Evolutionary conservation across 495 filamentous ascomycete genomes (phyloP).

Genomic region (Penicillium nucicola): DNA sequence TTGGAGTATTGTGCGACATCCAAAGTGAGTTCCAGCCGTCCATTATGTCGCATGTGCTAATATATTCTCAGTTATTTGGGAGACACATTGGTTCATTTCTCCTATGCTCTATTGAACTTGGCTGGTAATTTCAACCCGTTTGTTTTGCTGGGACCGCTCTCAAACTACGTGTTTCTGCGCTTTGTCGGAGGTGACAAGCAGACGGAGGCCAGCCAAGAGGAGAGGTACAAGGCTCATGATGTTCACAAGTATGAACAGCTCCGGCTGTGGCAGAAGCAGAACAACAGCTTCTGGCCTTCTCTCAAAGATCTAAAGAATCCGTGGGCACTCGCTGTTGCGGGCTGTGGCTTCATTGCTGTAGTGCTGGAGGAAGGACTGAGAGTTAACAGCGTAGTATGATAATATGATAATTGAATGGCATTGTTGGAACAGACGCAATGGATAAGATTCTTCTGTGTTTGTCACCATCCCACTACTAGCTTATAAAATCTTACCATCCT

Average conservation of each 20-base stretch:
- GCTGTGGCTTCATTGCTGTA: constrained; percentile 37
- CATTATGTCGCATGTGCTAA: constrained; percentile 6
- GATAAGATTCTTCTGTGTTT: too few species aligned
- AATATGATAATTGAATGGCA: background rate
- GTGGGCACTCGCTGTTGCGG: constrained; percentile 52
- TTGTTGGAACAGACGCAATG: too few species aligned
- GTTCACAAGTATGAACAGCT: constrained; percentile 50
- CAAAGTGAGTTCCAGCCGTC: constrained; percentile 46
- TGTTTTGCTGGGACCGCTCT: constrained; percentile 50
- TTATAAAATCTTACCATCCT: too few species aligned
- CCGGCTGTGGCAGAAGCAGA: constrained; percentile 43
- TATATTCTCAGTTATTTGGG: constrained; percentile 50
- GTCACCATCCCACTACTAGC: too few species aligned
- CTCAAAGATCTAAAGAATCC: constrained; percentile 44
- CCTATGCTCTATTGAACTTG: constrained; percentile 39
- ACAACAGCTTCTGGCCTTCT: constrained; percentile 59
- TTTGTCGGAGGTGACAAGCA: constrained; percentile 52
- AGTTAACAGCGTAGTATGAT: background rate
- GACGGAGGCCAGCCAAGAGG: constrained; percentile 48
- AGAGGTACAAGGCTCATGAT: constrained; percentile 43
- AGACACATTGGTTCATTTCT: constrained; percentile 50
- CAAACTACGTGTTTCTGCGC: constrained; percentile 57
- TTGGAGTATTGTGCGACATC: constrained; percentile 58
- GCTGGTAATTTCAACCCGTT: constrained; percentile 50
- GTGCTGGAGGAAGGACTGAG: constrained; percentile 22